Conservation (phyloP, 306 rosid genomes). For the Carpinus fangiana region DNA sequence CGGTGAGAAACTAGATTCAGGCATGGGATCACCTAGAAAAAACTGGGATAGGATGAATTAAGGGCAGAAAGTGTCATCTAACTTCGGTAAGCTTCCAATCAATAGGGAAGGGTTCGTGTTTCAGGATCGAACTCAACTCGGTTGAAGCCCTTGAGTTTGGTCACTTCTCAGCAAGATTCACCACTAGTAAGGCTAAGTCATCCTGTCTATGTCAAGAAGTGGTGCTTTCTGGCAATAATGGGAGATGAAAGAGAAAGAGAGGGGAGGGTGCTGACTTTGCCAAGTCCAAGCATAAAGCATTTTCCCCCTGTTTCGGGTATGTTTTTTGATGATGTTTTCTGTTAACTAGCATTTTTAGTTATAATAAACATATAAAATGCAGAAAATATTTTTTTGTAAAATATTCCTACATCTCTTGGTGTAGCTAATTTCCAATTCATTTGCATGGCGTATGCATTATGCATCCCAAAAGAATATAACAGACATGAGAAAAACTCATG, state of each 20-base stretch:
- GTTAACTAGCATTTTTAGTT: background rate
- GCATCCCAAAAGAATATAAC: background rate
- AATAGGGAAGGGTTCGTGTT: background rate
- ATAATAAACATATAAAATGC: background rate
- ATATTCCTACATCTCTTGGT: background rate
- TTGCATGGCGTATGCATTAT: background rate
- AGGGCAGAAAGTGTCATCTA: background rate
- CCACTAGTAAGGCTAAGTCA: background rate
- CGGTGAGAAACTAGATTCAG: background rate
- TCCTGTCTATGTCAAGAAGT: background rate
- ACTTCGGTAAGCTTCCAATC: background rate
- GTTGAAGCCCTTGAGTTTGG: background rate
- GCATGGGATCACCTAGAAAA: background rate
- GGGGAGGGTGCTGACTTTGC: background rate
- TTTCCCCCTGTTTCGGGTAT: background rate
- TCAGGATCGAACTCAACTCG: background rate
- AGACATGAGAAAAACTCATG: slow-evolving; percentile 6
- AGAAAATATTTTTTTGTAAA: background rate
- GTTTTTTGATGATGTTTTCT: background rate
- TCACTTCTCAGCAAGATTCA: background rate
- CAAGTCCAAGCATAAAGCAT: background rate
- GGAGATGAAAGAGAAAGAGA: background rate
- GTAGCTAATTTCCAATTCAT: background rate
- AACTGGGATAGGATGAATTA: background rate
- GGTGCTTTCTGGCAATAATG: background rate